These are phyloP conservation scores for Fraxinus floribunda DNA, from an alignment of 305 asterid genomes.

Conservation along the genomic window DNA sequence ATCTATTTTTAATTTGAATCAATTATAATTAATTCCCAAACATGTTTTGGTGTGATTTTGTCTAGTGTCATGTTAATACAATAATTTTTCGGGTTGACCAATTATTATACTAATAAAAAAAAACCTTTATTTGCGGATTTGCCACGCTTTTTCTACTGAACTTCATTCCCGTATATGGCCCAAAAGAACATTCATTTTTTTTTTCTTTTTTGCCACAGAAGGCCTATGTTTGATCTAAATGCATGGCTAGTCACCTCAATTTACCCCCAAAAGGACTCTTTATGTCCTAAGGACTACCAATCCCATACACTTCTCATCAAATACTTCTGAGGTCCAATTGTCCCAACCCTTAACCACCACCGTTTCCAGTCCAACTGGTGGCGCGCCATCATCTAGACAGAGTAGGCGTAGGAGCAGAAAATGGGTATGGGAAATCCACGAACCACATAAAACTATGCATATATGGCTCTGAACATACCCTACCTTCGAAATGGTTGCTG, in stretches of 20 bases:
- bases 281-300: neutral
- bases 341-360: conserved; percentile 1
- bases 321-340: neutral
- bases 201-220: neutral
- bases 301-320: neutral
- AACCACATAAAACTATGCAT: conserved; percentile 48
- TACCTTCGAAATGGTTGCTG: conserved; percentile 62
- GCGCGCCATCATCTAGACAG: conserved; percentile 26
- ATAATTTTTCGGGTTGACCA: neutral
- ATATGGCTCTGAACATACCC: conserved; percentile 45
- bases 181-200: neutral
- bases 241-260: conserved; percentile 16
- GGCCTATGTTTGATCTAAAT: neutral
- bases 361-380: conserved; percentile 15
- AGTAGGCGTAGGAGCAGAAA: conserved; percentile 47
- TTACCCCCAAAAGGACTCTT: neutral
- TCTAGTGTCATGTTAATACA: neutral
- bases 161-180: conserved; percentile 12
- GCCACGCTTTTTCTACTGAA: conserved; percentile 32
- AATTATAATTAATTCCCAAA: too few relatives aligned
- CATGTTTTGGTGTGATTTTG: neutral
- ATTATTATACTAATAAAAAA: neutral
- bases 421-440: conserved; percentile 66
- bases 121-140: neutral
- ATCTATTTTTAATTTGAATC: neutral